phyloP scores from a whole-genome alignment of 116 monocot species.

The Posidonia oceanica region DNA sequence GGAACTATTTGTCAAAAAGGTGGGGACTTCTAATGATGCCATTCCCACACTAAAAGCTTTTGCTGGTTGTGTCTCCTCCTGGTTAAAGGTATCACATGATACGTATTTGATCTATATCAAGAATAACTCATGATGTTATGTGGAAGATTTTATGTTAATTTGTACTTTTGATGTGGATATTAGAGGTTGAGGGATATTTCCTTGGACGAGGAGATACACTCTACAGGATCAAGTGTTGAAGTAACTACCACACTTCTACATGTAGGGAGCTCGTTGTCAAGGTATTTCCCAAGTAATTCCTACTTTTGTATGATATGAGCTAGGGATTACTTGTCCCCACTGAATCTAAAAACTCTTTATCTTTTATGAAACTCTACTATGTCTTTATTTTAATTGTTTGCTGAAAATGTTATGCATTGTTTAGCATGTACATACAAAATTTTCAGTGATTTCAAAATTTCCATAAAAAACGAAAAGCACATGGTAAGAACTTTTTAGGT shows the following conservation, averaged over 20 bases:
- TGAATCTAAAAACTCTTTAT: no score
- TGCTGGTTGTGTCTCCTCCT: slow-evolving; percentile 50
- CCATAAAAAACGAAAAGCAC: no score
- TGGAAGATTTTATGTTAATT: slow-evolving; percentile 2
- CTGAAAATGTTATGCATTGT: no score
- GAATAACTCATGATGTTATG: neutral
- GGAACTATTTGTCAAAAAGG: slow-evolving; percentile 60
- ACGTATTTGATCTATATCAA: neutral
- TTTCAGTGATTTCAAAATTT: no score
- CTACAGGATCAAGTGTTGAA: slow-evolving; percentile 14
- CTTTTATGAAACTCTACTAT: no score
- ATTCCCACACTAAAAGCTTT: slow-evolving; percentile 70
- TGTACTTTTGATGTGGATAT: slow-evolving; percentile 11
- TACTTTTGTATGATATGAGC: neutral
- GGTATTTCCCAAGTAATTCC: slow-evolving; percentile 20
- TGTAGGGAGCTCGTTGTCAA: slow-evolving; percentile 60
- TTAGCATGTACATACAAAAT: no score
- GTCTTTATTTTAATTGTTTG: no score
- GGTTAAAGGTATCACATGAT: slow-evolving; percentile 58
- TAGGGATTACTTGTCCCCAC: no score
- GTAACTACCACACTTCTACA: slow-evolving; percentile 47
- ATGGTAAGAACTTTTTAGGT: no score
- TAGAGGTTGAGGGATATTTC: slow-evolving; percentile 60
- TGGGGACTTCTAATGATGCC: slow-evolving; percentile 23
- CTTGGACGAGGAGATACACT: slow-evolving; percentile 58